A percentile compares a stretch with the other conserved stretches of the same genome.
Conservation (phyloP, 768 basidiomycete genomes). For the Lyophyllum atratum region DNA sequence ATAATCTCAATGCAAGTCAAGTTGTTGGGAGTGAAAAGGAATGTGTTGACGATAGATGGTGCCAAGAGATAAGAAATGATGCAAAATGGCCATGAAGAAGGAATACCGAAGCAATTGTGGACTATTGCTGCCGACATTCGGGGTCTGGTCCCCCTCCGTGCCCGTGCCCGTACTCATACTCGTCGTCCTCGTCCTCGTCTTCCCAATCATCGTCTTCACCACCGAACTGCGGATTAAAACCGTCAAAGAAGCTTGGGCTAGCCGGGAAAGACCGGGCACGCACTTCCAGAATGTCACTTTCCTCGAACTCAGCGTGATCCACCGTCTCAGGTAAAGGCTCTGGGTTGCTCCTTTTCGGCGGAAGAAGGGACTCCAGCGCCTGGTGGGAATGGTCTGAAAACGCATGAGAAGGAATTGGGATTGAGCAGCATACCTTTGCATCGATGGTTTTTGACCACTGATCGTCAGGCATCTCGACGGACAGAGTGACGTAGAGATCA, state of each 20-base stretch:
- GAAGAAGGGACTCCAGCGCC: slow-evolving; percentile 67
- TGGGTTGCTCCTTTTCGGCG: slow-evolving; percentile 75
- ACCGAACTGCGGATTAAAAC: slow-evolving; percentile 72
- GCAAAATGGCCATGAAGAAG: not conserved
- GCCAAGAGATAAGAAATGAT: not conserved
- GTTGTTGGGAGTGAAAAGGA: not conserved
- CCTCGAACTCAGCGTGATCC: slow-evolving; percentile 72
- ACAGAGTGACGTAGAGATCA: slow-evolving; percentile 79
- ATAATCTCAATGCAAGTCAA: slow-evolving; percentile 4
- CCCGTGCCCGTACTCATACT: slow-evolving; percentile 27
- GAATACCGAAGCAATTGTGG: not conserved
- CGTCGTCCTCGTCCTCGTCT: slow-evolving; percentile 70
- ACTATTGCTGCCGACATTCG: slow-evolving; percentile 64
- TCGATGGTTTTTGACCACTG: slow-evolving; percentile 76
- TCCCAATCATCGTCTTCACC: slow-evolving; percentile 71
- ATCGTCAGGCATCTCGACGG: slow-evolving; percentile 85
- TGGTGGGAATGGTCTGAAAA: slow-evolving; percentile 26
- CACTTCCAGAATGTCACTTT: slow-evolving; percentile 81
- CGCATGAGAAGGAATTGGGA: not conserved
- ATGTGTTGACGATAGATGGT: not conserved
- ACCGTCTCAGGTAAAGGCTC: slow-evolving; percentile 73
- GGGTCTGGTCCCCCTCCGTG: slow-evolving; percentile 42
- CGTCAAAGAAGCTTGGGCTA: slow-evolving; percentile 77
- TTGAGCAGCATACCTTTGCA: slow-evolving; percentile 42
- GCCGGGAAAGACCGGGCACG: slow-evolving; percentile 78